Conservation (phyloP, 768 basidiomycete genomes). For the Hemileccinum impolitum region DNA sequence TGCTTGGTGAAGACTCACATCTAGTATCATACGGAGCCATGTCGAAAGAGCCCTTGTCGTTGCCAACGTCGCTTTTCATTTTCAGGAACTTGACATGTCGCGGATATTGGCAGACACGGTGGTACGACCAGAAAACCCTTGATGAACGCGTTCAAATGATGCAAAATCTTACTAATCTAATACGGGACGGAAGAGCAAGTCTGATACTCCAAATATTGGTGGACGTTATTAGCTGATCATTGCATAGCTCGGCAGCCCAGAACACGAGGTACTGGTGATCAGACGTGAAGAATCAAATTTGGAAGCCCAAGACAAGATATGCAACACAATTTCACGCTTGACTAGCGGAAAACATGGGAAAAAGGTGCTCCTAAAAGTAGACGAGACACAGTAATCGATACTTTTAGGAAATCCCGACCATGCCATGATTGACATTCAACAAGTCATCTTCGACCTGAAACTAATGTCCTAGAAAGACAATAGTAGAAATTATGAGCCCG, state of each 20-base stretch:
- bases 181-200: constrained; percentile 51
- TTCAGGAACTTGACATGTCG: constrained; percentile 77
- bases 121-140: constrained; percentile 53
- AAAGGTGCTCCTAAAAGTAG: constrained; percentile 46
- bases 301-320: constrained; percentile 33
- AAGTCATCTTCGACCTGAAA: neutral
- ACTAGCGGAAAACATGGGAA: constrained; percentile 41
- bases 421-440: neutral
- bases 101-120: constrained; percentile 77
- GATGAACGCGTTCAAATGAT: constrained; percentile 53
- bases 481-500: neutral
- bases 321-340: constrained; percentile 32
- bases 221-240: constrained; percentile 2
- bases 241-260: constrained; percentile 60
- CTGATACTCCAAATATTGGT: neutral
- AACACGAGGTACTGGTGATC: constrained; percentile 65
- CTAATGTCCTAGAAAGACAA: neutral
- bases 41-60: constrained; percentile 75
- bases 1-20: constrained; percentile 65
- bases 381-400: constrained; percentile 20
- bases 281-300: constrained; percentile 36
- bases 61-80: constrained; percentile 79
- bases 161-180: constrained; percentile 47
- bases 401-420: too few relatives aligned
- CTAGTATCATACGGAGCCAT: constrained; percentile 89